Base-by-base conservation (phyloP, 352 stramenopile species). In the Blastocystis sp. region DNA sequence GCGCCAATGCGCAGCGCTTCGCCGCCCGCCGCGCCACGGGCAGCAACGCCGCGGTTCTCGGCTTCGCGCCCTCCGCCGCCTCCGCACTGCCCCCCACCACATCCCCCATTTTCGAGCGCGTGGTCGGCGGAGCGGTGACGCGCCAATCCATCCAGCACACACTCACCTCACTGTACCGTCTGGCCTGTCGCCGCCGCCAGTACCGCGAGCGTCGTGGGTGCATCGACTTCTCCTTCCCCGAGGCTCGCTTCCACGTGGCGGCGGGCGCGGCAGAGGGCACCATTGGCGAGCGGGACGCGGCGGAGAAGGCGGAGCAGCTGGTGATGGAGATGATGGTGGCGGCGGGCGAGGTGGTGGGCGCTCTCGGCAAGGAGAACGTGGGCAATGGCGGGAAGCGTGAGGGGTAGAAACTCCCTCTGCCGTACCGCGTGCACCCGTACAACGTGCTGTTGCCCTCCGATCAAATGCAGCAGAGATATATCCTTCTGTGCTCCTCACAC, bases 291-390 rank as follows among this genome's bases (percentile, higher is more conserved):
- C 17, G 53, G 21, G 40, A 52, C 10, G 17, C 14, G 34, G 40
- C 34, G 0, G 45, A 59, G 56, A 62, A 84, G 34, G 74, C 74
- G 17, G 74, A 84, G 66, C 14, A 84, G 28, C 40, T 84, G n/a
- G 74, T 84, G 2, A 84, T 84, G 74, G 74, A 84, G 56, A 84
- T 84, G 74, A 84, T 84, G 74, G 74, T 84, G 5, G 74, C 74
- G 40, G 74, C 74, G 23, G 74, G 74, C 38, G 74, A 84, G 41
- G 56, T 64, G 28, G 28, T 84, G 7, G 74, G 74, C 34, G 28
- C 69, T 23, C 28, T 84, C 2, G 74, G 74, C 11, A 84, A 84
- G 48, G 74, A 84, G 11, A 64, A 84, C 28, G 74, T 84, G 41
- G 41, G 53, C 19, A 28, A 40, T 23, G 28, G 4, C 0, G 61